These are phyloP conservation scores for Eucalyptus decipiens DNA, from an alignment of 345 rosid genomes.

Conservation along the genomic window DNA sequence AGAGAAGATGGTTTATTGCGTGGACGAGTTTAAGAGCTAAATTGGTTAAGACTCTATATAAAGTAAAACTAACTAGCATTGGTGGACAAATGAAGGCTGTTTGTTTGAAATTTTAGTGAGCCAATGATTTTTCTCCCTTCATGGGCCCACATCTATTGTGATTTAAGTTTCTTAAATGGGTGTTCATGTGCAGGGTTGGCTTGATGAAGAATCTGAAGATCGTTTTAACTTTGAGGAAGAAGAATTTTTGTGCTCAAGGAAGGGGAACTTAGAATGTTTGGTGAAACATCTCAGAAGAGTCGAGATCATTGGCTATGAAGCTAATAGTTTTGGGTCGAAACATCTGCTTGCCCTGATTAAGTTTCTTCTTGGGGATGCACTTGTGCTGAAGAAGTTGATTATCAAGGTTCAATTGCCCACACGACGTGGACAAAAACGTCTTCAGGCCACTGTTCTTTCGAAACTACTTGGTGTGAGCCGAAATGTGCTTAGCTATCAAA, in stretches of 20 bases:
- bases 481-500: neutral
- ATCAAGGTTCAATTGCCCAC: neutral
- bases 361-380: neutral
- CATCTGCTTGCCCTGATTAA: neutral
- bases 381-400: neutral
- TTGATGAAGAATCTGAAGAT: neutral
- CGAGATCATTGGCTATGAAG: neutral
- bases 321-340: neutral
- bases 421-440: neutral
- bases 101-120: neutral
- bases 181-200: neutral
- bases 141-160: neutral
- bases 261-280: neutral
- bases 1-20: neutral
- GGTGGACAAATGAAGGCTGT: neutral
- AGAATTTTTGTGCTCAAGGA: neutral
- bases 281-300: neutral
- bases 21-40: neutral
- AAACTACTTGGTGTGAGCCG: neutral
- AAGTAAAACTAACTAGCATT: neutral
- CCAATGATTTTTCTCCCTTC: neutral
- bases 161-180: neutral
- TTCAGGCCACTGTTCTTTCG: neutral
- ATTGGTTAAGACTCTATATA: neutral
- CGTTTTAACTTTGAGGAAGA: neutral